Conservation (phyloP, 1,139 yeast species). For the Candida mesenterica region DNA sequence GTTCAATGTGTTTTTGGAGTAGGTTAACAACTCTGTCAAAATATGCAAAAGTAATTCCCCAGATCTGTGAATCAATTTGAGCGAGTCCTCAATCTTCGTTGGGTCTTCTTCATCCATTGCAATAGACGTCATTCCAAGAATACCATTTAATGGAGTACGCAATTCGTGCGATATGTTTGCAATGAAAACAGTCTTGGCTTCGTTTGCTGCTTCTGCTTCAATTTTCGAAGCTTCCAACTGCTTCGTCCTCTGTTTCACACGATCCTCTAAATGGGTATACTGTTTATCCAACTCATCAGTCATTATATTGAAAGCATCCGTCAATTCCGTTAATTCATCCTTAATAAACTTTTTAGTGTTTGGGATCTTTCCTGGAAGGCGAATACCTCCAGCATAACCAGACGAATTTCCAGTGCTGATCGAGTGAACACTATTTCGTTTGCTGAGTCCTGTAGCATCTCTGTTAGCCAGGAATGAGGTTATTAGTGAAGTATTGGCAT, state of each 20-base stretch:
- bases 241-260: slow-evolving; percentile 84
- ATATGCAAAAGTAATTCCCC: slow-evolving; percentile 87
- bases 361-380: slow-evolving; percentile 53
- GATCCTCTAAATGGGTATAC: slow-evolving; percentile 79
- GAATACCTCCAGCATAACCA: slow-evolving; percentile 38
- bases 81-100: slow-evolving; percentile 58
- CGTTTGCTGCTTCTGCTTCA: slow-evolving; percentile 92
- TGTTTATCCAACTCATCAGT: slow-evolving; percentile 83
- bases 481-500: not conserved
- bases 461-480: slow-evolving; percentile 1
- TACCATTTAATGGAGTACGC: slow-evolving; percentile 93
- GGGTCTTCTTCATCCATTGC: slow-evolving; percentile 82
- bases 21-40: slow-evolving; percentile 82
- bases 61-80: slow-evolving; percentile 78
- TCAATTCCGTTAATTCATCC: slow-evolving; percentile 85
- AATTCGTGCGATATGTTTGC: slow-evolving; percentile 96
- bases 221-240: slow-evolving; percentile 86
- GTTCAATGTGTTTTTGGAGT: slow-evolving; percentile 85
- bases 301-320: slow-evolving; percentile 90
- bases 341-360: slow-evolving; percentile 59
- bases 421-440: slow-evolving; percentile 30
- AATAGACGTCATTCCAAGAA: slow-evolving; percentile 92
- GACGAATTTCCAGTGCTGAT: slow-evolving; percentile 26
- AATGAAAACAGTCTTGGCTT: slow-evolving; percentile 90
- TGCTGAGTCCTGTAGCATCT: slow-evolving; percentile 2